phyloP scores from a whole-genome alignment of 2,329 filamentous ascomycete species.

The Thelonectria blattea region DNA sequence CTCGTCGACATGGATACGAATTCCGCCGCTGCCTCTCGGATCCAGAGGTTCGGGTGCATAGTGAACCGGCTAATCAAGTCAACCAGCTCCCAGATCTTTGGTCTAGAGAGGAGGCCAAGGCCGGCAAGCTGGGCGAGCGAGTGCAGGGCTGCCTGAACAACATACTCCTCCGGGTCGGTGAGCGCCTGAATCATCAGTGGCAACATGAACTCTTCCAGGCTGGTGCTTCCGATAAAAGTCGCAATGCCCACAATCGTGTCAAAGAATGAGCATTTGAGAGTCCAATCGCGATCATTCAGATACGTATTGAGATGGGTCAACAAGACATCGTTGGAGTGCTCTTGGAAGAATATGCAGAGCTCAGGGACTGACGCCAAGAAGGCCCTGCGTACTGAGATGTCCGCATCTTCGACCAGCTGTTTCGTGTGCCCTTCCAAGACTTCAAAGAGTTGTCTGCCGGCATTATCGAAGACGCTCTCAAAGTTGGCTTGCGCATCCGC shows the following conservation, averaged over 20 bases:
- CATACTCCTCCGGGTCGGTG: conserved; percentile 90
- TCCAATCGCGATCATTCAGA: conserved; percentile 95
- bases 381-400: conserved; percentile 85
- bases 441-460: conserved; percentile 80
- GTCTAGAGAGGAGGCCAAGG: conserved; percentile 83
- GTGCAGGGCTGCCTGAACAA: conserved; percentile 87
- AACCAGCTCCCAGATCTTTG: conserved; percentile 86
- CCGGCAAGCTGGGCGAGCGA: conserved; percentile 88
- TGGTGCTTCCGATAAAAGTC: conserved; percentile 85
- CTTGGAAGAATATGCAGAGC: conserved; percentile 92
- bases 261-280: conserved; percentile 94
- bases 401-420: conserved; percentile 82
- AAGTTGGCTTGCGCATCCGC: conserved; percentile 71
- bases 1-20: conserved; percentile 80
- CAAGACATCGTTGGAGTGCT: conserved; percentile 94
- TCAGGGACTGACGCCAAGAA: conserved; percentile 92
- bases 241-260: conserved; percentile 94
- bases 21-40: conserved; percentile 85
- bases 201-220: conserved; percentile 91
- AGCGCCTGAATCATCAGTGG: conserved; percentile 95
- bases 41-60: conserved; percentile 94
- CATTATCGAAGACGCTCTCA: conserved; percentile 84
- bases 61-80: conserved; percentile 84
- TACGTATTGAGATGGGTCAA: conserved; percentile 97
- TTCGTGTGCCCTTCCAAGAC: conserved; percentile 90